Evolutionary conservation across 306 rosid genomes (phyloP).

Genomic region (Herpetospermum pedunculosum): DNA sequence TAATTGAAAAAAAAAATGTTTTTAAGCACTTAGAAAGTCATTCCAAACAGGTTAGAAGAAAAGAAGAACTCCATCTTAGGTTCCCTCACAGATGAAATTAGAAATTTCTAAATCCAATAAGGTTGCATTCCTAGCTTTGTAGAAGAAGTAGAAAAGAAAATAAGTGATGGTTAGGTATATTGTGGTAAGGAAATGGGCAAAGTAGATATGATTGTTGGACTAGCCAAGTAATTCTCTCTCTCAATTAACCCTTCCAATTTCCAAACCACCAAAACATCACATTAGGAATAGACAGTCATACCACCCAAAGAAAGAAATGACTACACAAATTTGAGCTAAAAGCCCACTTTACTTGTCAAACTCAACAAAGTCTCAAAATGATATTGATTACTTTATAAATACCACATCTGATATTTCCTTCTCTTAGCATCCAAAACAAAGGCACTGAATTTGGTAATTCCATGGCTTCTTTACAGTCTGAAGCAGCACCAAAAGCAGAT

Average conservation of each 20-base stretch:
- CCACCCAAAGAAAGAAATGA: conserved; percentile 41
- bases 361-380: no score
- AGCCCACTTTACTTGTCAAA: no score
- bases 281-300: conserved; percentile 30
- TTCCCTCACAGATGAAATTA: no score
- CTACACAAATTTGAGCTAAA: neutral
- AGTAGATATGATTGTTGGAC: neutral
- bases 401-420: no score
- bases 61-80: no score
- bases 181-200: neutral
- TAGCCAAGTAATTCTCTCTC: neutral
- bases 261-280: conserved; percentile 11
- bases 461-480: conserved; percentile 4
- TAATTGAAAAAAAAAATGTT: no score
- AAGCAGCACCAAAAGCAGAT: conserved; percentile 27
- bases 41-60: no score
- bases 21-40: no score
- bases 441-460: neutral
- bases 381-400: no score
- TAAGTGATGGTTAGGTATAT: neutral
- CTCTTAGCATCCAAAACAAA: no score
- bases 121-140: no score
- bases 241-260: neutral
- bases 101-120: no score
- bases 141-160: neutral